Evolutionary conservation across 2,329 filamentous ascomycete species (phyloP), one percentile per base, ranked within the genome.

Genomic region (Purpureocillium takamizusanense): DNA sequence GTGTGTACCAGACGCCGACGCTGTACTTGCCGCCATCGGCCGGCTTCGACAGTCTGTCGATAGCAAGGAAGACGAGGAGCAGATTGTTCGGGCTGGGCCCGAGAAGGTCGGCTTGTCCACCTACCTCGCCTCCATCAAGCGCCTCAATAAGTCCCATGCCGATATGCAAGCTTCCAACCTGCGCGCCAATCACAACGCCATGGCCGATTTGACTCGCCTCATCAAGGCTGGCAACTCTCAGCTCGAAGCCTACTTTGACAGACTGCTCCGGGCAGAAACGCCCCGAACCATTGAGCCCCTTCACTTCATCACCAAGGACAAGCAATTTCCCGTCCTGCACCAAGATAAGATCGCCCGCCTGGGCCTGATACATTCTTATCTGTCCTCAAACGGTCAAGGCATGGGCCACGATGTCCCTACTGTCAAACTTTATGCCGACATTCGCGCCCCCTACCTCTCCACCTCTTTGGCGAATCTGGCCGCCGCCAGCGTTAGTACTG

Each of bases 91-190:
- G 38, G 78, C 81, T 47, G 88, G 87, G n/a, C 89, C 89, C 1
- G 81, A 87, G 50, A 83, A 83, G 60, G 80, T 81, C 25, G 89
- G 89, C 31, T 67, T 98, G 40, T 74, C 79, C 29, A 85, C 86
- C 50, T 98, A 95, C 61, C 76, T 98, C 36, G 81, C 80, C 33
- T 95, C 90, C 6, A 78, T 97, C 49, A 92, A 94, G 63, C 83
- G 92, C 31, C 77, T 95, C 25, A 88, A 83, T 52, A 84, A 84
- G 57, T 85, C 89, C n/a, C 71, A 95, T 39, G 65, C 70, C 43
- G 86, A 94, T 45, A 82, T 98, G 65, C 85, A 84, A 56, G 74
- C 84, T 3, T 90, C 90, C n/a, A 95, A 95, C 50, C 67, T 98
- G 37, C 81, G 86, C 40, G 85, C 89, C 9, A 97, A 95, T 43